Evolutionary conservation across 371 early-diverging fungal genomes (phyloP).

Genomic region (Rhizopus sp.): DNA sequence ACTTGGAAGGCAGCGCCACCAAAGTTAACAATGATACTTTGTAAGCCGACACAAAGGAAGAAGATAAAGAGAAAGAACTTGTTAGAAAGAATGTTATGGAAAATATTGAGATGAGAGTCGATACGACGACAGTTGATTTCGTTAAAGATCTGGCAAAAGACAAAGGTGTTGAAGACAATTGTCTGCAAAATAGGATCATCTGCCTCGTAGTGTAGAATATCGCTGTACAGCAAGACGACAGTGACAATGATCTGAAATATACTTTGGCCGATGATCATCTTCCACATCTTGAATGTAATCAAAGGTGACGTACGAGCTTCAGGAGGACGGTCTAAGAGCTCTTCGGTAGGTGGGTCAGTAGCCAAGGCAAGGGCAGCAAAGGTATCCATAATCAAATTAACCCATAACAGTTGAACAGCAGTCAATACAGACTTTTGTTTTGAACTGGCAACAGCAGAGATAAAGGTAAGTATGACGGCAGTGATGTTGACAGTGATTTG

Average conservation of each 20-base stretch:
- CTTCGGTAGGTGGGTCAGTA: constrained; percentile 65
- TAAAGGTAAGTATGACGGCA: constrained; percentile 63
- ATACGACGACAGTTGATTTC: constrained; percentile 72
- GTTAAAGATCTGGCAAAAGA: constrained; percentile 81
- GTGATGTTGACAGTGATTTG: constrained; percentile 75
- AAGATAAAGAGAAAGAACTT: constrained; percentile 58
- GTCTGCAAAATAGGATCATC: constrained; percentile 52
- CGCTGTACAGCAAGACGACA: constrained; percentile 52
- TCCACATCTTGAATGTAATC: constrained; percentile 70
- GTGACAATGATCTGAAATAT: constrained; percentile 60
- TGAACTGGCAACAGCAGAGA: constrained; percentile 52
- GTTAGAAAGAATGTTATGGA: constrained; percentile 54
- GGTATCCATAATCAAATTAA: constrained; percentile 79
- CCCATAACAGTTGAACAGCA: constrained; percentile 74
- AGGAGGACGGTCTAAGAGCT: constrained; percentile 61
- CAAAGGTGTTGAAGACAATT: constrained; percentile 80
- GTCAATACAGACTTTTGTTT: constrained; percentile 54
- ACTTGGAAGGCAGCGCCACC: constrained; percentile 62
- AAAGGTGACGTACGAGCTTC: constrained; percentile 61
- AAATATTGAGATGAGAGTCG: constrained; percentile 60
- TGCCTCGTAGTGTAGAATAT: constrained; percentile 27
- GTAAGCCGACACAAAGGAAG: constrained; percentile 50
- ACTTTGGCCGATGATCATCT: constrained; percentile 64
- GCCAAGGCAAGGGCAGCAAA: constrained; percentile 73
- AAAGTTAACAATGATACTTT: constrained; percentile 58